Evolutionary conservation across 1,139 yeast genomes (phyloP), one percentile per base, ranked within the genome.

Genomic region (Geotrichum candidum): DNA sequence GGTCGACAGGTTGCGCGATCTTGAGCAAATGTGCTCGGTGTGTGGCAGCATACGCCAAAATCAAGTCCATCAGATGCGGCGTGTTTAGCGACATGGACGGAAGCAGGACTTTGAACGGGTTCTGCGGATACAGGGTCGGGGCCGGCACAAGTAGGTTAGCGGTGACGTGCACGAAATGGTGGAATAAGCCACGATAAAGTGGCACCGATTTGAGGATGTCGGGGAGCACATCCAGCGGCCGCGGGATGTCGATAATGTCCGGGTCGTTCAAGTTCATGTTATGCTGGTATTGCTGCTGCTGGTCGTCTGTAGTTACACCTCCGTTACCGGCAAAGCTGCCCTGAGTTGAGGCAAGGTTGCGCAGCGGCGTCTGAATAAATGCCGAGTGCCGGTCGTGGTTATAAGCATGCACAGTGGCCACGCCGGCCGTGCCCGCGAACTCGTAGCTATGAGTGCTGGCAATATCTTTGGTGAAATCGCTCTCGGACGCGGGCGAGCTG

Each of bases 81-180:
- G 88, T 82, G 25, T 80, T 78, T 79, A 86, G 78, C 0, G 95
- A 91, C 82, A 88, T 80, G 66, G 82, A 83, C 0, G 95, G 94
- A 22, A 88, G 72, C 5, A 87, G 74, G 6, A 80, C 80, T 64
- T 81, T 81, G 73, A 88, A 87, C 0, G 96, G 96, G 68, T 88
- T 88, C 23, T 83, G 84, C 25, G 74, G 77, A 69, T 86, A 85
- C 3, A 81, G 69, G 7, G 66, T 60, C 4, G 91, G 90, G 0
- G 90, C 87, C 0, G 95, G 94, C 5, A 87, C 90, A 45, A 88
- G 75, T 52, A 82, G 77, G 54, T 80, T 79, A 0, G 91, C 82
- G 0, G 90, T 88, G 11, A 84, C 83, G 61, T 83, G 78, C n/a
- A 86, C 75, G 78, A 84, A 88, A 67, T 85, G 86, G 65, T 84